Base-by-base conservation (phyloP, 257 asterid species). In the Lycium barbarum region DNA sequence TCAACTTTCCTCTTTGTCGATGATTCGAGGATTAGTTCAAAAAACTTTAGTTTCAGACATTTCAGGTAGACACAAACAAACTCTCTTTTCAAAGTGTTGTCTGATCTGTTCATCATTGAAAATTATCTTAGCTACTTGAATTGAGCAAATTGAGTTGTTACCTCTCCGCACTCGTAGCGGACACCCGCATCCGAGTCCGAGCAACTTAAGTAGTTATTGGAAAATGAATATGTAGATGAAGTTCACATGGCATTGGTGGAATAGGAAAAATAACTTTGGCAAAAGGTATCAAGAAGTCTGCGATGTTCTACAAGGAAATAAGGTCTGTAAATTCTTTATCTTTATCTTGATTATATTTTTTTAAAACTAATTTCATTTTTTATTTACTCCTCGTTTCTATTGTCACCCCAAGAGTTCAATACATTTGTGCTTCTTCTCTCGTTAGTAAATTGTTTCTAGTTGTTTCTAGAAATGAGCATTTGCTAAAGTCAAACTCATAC, bases 101-200 rank as follows among this genome's bases (percentile, higher is more conserved):
- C 43, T 62, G 54, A 87, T 82, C 51, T 49, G 65, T 45, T 55
- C 80, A 85, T 79, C 83, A 9, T 70, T 85, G 63, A 55, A 87
- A 2, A 79, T 54, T 7, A 59, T 22, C 35, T 59, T 65, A 26
- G 86, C 90, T 68, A 68, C 15, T 22, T 3, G 51, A 36, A 36
- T 67, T 49, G 51, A 35, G 76, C 51, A 36, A 67, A 7, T 5
- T 12, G 33, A 1, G 33, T 26, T 26, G 33, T 26, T 26, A 26
- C 33, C 33, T 26, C 33, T 26, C 33, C 1, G 33, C 33, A 26
- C 33, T 26, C 33, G 33, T 26, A 26, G 33, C 33, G 33, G 33
- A 26, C 33, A 26, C 33, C 33, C 33, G 33, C 33, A 26, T 26
- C 33, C 33, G 33, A 26, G 33, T 26, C 33, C 33, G 33, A 26